Base-by-base conservation (phyloP, 805 yeast genomes). In the Pichia cephalocereana region DNA sequence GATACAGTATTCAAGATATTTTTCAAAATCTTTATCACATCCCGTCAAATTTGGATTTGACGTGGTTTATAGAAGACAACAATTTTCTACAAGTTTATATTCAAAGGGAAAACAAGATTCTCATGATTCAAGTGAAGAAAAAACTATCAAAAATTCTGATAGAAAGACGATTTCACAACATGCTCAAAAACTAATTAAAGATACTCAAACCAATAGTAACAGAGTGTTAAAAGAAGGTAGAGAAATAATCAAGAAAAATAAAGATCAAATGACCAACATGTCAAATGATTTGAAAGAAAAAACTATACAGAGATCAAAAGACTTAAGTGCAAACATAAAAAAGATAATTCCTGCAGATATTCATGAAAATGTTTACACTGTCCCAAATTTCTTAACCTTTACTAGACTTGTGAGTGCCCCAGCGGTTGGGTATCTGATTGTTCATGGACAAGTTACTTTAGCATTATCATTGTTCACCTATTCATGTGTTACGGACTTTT, bases 401-500 rank as follows among this genome's bases (percentile, higher is more conserved):
- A 77, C 95, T 1, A 69, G 99, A 55, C 76, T 93, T n/a, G 69
- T 76, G 2, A 70, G 87, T 3, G 83, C 98, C 0, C 99, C 99
- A 0, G 64, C 81, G 12, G 80, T 95, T 32, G 98, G 97, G 0
- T 84, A 83, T 57, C 74, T 81, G 56, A 79, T 91, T 11, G 71
- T 88, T 23, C 67, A 80, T 6, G 80, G 83, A 15, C 75, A 86
- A 30, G 69, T 83, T 2, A 65, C 72, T 12, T 68, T 75, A 43
- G 96, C 98, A 0, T 67, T 87, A 41, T 75, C 79, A 1, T 60
- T 93, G 11, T 91, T 93, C 64, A 72, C 80, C 0, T 89, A 88
- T 58, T 89, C 97, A 0, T 84, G 97, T 54, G 63, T 89, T 5
- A 91, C 99, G 0, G 99, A 93, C 63, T 83, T 86, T 53, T 67